Evolutionary conservation across 345 rosid genomes (phyloP).

Genomic region (Balakata baccata): DNA sequence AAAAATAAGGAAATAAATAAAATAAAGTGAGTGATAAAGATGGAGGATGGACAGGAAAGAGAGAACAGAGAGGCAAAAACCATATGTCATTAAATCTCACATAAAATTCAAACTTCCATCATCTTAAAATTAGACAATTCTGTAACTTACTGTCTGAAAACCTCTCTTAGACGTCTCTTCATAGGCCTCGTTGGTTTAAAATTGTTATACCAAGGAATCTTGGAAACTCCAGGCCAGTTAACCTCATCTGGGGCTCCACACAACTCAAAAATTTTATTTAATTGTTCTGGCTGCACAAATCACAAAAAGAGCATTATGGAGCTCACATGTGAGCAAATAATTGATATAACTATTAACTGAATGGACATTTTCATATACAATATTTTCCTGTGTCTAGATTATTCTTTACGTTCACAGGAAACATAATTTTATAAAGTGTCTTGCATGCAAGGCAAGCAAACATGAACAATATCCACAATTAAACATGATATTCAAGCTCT

Average conservation of each 20-base stretch:
- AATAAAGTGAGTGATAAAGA: not conserved
- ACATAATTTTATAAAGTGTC: not conserved
- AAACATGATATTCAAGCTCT: not conserved
- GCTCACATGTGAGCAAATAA: not conserved
- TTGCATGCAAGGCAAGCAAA: not conserved
- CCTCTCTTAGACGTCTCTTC: slow-evolving; percentile 79
- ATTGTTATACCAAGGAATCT: slow-evolving; percentile 69
- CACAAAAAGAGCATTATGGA: slow-evolving; percentile 2
- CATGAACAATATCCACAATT: not conserved
- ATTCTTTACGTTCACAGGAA: not conserved
- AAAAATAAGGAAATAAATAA: not conserved
- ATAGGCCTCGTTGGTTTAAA: slow-evolving; percentile 68
- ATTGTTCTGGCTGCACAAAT: slow-evolving; percentile 57
- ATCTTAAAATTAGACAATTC: not conserved
- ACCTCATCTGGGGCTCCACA: slow-evolving; percentile 74
- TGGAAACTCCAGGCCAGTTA: slow-evolving; percentile 75
- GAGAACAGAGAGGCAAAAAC: not conserved
- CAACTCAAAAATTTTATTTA: slow-evolving; percentile 69
- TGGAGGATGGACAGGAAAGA: not conserved
- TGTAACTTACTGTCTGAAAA: slow-evolving; percentile 68
- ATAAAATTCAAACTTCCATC: slow-evolving; percentile 1
- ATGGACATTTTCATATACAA: not conserved
- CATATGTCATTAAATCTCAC: not conserved
- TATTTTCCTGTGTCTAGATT: too few relatives aligned
- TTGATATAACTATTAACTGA: not conserved